A percentile compares a stretch with the other conserved stretches of the same genome.
Conservation (phyloP, 2,329 filamentous ascomycete genomes). For the Pyrenophora seminiperda region DNA sequence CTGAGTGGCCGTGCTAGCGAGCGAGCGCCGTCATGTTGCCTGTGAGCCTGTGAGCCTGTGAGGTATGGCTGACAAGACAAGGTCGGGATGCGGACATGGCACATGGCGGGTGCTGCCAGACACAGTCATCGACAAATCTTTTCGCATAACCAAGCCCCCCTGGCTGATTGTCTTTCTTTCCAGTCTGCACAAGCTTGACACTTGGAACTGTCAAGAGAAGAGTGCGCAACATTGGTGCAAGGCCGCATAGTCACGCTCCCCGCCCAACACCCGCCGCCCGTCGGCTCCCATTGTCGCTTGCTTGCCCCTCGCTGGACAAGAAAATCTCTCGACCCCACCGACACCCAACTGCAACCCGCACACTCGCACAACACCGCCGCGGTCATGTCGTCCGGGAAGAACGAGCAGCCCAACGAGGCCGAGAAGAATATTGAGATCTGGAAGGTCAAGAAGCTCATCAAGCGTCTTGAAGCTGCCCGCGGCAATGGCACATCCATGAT, state of each 20-base stretch:
- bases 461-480: constrained; percentile 93
- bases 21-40: background rate
- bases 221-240: constrained; percentile 1
- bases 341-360: constrained; percentile 8
- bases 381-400: constrained; percentile 44
- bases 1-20: constrained; percentile 30
- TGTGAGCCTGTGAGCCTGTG: background rate
- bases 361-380: constrained; percentile 26
- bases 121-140: constrained; percentile 14
- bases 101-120: background rate
- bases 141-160: constrained; percentile 13
- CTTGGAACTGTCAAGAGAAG: too few relatives aligned
- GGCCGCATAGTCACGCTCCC: constrained; percentile 15
- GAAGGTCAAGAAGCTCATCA: constrained; percentile 99
- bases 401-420: constrained; percentile 78
- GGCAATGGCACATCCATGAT: constrained; percentile 99
- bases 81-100: too few relatives aligned
- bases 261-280: constrained; percentile 19
- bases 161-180: background rate
- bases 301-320: constrained; percentile 18
- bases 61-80: background rate
- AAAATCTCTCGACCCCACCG: constrained; percentile 29
- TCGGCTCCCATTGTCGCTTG: constrained; percentile 25
- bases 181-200: background rate
- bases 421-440: constrained; percentile 96